Conservation (phyloP, 495 filamentous ascomycete genomes). For the Trichoderma erinaceum region DNA sequence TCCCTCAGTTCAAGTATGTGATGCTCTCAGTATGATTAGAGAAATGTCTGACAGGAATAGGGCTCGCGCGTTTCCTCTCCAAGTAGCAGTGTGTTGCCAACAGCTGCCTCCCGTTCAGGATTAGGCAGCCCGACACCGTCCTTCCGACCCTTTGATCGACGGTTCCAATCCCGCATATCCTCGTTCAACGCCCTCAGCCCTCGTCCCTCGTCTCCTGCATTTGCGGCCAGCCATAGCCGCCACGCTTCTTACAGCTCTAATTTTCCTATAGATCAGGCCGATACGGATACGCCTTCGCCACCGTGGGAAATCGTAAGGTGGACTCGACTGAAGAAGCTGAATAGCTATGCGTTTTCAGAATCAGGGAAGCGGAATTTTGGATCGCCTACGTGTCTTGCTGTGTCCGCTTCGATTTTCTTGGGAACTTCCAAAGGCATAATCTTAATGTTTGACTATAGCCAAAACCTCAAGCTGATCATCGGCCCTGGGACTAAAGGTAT, state of each 20-base stretch:
- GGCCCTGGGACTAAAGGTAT: conserved; percentile 89
- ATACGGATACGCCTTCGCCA: conserved; percentile 58
- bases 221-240: conserved; percentile 67
- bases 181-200: conserved; percentile 51
- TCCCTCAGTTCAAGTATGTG: conserved; percentile 76
- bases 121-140: conserved; percentile 63
- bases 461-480: conserved; percentile 87
- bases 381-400: conserved; percentile 79
- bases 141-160: conserved; percentile 85
- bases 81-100: conserved; percentile 54
- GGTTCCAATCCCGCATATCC: conserved; percentile 82
- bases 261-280: conserved; percentile 49
- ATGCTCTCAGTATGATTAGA: not conserved
- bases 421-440: conserved; percentile 93
- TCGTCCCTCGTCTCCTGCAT: conserved; percentile 71
- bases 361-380: conserved; percentile 89
- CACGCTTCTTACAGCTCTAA: conserved; percentile 63
- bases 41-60: conserved; percentile 41
- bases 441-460: conserved; percentile 93
- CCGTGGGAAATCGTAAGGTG: conserved; percentile 97
- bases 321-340: conserved; percentile 88
- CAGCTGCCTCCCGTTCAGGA: conserved; percentile 40
- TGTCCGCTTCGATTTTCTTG: conserved; percentile 83
- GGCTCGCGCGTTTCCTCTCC: conserved; percentile 76
- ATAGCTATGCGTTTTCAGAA: conserved; percentile 89